phyloP scores from a whole-genome alignment of 495 filamentous ascomycete species.

The Penicillium lividum region DNA sequence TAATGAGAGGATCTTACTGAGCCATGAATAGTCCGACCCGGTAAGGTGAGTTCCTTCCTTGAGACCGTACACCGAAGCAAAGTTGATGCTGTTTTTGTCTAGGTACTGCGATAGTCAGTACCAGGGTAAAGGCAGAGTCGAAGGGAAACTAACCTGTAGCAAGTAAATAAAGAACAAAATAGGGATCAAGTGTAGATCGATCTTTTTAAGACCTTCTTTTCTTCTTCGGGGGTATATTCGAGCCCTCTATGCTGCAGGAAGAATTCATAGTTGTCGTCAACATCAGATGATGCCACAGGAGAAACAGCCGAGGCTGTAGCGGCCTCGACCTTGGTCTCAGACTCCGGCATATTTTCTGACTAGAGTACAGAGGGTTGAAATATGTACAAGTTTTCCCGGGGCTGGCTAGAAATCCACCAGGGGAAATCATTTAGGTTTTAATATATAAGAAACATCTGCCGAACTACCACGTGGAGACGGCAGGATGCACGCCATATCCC shows the following conservation, averaged over 20 bases:
- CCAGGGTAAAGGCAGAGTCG: background rate
- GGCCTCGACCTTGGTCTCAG: conserved; percentile 22
- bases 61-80: conserved; percentile 59
- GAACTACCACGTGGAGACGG: background rate
- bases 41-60: conserved; percentile 50
- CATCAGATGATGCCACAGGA: conserved; percentile 16
- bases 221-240: conserved; percentile 47
- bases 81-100: conserved; percentile 63
- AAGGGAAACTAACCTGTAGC: conserved; percentile 25
- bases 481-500: conserved; percentile 8
- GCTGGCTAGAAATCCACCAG: background rate
- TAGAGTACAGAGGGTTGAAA: background rate
- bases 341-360: conserved; percentile 4
- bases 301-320: conserved; percentile 11
- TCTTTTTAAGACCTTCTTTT: conserved; percentile 53
- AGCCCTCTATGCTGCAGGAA: conserved; percentile 23
- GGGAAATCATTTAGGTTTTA: background rate
- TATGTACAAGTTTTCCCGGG: background rate
- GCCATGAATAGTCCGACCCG: conserved; percentile 62
- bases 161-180: conserved; percentile 58
- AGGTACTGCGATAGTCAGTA: conserved; percentile 46
- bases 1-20: conserved; percentile 22
- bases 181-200: conserved; percentile 56
- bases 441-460: background rate
- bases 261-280: conserved; percentile 30